phyloP scores from a whole-genome alignment of 331 rosid species.

The Cydonia oblonga region DNA sequence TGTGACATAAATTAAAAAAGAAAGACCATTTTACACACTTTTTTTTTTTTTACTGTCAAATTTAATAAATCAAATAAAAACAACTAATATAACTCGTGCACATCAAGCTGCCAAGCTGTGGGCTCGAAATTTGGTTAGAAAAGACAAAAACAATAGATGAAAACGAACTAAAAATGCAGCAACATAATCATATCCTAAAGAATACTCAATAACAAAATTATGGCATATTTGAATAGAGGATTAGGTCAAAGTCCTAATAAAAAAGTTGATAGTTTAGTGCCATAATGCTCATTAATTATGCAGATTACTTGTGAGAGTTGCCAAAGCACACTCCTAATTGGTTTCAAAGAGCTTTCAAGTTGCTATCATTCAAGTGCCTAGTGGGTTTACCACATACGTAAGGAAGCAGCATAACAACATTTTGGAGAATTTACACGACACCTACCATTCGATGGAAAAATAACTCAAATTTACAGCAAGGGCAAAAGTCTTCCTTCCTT shows the following conservation, averaged over 20 bases:
- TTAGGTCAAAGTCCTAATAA: neutral
- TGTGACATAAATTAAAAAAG: neutral
- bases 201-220: too few species aligned
- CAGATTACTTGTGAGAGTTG: constrained; percentile 23
- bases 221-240: neutral
- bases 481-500: neutral
- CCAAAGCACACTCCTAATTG: constrained; percentile 14
- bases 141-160: neutral
- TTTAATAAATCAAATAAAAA: too few species aligned
- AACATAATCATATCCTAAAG: neutral
- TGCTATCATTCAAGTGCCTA: constrained; percentile 6
- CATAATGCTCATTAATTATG: constrained; percentile 1
- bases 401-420: neutral
- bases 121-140: neutral
- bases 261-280: neutral
- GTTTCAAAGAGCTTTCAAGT: neutral
- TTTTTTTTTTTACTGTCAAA: rapidly evolving
- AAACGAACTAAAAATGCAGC: neutral
- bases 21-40: neutral
- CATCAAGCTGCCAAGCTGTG: constrained; percentile 16
- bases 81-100: neutral
- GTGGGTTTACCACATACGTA: neutral
- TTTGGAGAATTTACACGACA: neutral
- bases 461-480: too few species aligned
- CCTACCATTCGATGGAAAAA: neutral